A percentile compares a stretch with the other conserved stretches of the same genome.
phyloP scores from a whole-genome alignment of 192 early-diverging fungal species.

The Chytriomyces confervae region DNA sequence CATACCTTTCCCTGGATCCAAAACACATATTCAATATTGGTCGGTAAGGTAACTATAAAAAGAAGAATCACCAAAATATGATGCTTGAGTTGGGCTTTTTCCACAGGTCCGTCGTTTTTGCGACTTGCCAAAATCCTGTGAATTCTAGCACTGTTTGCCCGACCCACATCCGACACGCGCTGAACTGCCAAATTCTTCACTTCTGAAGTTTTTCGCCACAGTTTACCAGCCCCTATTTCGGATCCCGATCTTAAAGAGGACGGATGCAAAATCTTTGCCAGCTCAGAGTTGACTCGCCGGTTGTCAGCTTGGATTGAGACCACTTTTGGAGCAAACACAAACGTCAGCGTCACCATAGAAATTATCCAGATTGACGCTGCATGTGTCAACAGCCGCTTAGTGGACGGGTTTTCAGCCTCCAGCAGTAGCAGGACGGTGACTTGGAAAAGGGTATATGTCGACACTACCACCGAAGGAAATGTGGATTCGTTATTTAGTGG shows the following conservation, averaged over 20 bases:
- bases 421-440: not conserved
- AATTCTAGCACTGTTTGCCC: not conserved
- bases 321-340: not conserved
- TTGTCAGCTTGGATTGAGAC: not conserved
- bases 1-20: no score
- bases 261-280: not conserved
- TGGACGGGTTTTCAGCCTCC: not conserved
- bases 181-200: not conserved
- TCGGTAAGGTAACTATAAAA: no score
- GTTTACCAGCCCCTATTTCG: not conserved
- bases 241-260: not conserved
- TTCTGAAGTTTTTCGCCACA: not conserved
- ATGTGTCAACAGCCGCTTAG: not conserved
- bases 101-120: no score
- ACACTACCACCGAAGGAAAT: constrained; percentile 1
- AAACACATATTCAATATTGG: no score
- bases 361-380: not conserved
- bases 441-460: not conserved
- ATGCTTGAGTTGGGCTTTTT: no score
- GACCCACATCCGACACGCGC: not conserved
- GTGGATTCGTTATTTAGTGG: not conserved
- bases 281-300: not conserved
- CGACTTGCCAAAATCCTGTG: no score
- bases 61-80: no score
- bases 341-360: not conserved